Evolutionary conservation across 345 rosid species (phyloP), one percentile per base, ranked within the genome.

Genomic region (Lumnitzera littorea): DNA sequence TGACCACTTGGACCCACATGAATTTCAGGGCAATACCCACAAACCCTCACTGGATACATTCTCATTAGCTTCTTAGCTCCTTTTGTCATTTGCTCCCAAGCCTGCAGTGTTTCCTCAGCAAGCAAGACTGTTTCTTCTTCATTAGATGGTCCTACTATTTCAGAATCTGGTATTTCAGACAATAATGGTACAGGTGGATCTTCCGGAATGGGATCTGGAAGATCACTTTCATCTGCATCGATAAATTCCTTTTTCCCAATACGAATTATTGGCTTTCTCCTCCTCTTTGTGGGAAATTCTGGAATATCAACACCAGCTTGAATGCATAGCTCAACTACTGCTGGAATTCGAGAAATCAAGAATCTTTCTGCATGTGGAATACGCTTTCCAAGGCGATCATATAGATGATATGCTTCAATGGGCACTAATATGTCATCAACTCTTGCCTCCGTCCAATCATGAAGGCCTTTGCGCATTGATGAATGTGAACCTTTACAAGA

Each of bases 21-120:
- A 46, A 92, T 83, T 72, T 94, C 97, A 0, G 96, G 99, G 67
- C 99, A 94, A 67, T 90, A 94, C 46, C 99, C 99, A 49, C 99
- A 94, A 29, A 90, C 97, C 78, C 97, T 80, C 50, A 87, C 96
- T 0, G 60, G 78, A 76, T 94, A 94, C 86, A 87, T 68, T 76
- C 67, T 78, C 99, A 87, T 94, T 55, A 94, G 78, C 82, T 57
- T 87, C 74, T 78, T 87, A 67, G 96, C 73, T 63, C 96, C 97
- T 73, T 73, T 68, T 77, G 90, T 80, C 96, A 90, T 80, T 57
- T 77, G 74, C 61, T 81, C 87, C 97, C 96, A 94, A 15, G 84
- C 88, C 23, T 69, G 60, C 29, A 87, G 72, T 13, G 96, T 94
- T 78, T 90, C 96, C 78, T 84, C 95, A 0, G 95, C 95, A 46